Evolutionary conservation across 768 basidiomycete species (phyloP).

Genomic region (Pleurotus pulmonarius): DNA sequence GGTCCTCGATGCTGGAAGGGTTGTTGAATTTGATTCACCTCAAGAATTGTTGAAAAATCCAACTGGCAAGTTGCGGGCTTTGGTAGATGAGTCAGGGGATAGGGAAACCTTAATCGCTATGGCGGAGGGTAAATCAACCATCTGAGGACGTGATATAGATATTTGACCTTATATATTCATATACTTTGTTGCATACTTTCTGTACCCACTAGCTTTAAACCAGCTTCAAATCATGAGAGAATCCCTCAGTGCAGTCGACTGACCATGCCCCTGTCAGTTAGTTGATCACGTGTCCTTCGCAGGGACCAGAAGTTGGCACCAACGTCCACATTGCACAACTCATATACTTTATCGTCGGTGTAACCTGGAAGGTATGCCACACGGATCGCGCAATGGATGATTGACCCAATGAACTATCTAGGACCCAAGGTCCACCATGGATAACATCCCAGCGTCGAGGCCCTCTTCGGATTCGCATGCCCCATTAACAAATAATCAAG

Average conservation of each 20-base stretch:
- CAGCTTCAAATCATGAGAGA: too few relatives aligned
- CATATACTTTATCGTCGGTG: too few relatives aligned
- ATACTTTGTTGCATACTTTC: too few relatives aligned
- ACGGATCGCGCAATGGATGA: too few relatives aligned
- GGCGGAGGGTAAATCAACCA: constrained; percentile 21
- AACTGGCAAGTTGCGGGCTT: constrained; percentile 43
- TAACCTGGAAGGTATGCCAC: too few relatives aligned
- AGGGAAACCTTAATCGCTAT: constrained; percentile 44
- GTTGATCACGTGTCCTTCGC: too few relatives aligned
- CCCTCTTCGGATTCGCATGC: constrained; percentile 5
- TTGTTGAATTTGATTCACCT: constrained; percentile 56
- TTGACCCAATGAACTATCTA: neutral
- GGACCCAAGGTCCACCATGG: neutral
- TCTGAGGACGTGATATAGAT: neutral
- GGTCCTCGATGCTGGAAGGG: constrained; percentile 40
- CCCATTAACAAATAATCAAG: constrained; percentile 23
- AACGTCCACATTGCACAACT: too few relatives aligned
- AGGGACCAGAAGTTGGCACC: too few relatives aligned
- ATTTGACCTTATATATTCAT: too few relatives aligned
- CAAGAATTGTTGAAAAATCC: constrained; percentile 46
- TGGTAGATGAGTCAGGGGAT: constrained; percentile 61
- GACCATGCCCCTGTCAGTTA: too few relatives aligned
- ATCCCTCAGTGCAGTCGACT: too few relatives aligned
- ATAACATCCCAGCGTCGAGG: constrained; percentile 2
- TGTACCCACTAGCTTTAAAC: too few relatives aligned